Evolutionary conservation across 1,139 yeast species (phyloP), one percentile per base, ranked within the genome.

Genomic region (Tardiomyces digboiensis): DNA sequence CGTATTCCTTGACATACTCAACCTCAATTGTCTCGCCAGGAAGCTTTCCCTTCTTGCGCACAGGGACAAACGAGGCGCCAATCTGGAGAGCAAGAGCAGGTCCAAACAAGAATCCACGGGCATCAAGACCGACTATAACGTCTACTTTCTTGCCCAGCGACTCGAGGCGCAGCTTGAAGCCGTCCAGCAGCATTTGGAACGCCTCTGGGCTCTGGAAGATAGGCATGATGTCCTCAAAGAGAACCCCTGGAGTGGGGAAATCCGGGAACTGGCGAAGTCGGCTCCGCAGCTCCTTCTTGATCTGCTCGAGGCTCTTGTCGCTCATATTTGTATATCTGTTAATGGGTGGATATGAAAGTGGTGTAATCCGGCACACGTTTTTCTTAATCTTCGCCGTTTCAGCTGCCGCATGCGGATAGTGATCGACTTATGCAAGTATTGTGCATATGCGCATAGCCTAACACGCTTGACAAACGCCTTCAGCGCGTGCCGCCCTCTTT

Each of bases 31-130:
- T 72, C 53, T 82, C 78, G 55, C 98, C 98, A 42, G 98, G 97
- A 54, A 91, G 76, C 68, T 91, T 91, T 48, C 97, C 97, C 49
- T 81, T 81, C 70, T 91, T 91, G 73, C 98, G 83, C 42, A 91
- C 83, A 26, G 98, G 97, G 43, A 91, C 84, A 57, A 91, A 91
- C 2, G 97, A 93, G 39, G 93, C 91, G 50, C 82, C 81, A 49
- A 91, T 68, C 48, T 87, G 91, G 52, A 91, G 75, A 7, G 98
- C 98, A 54, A 91, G 73, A 36, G 97, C 72, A 42, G 99, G 98
- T 10, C 97, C 99, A 57, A 91, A 91, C 49, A 91, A 72, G 64
- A 91, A 91, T 1, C 99, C 99, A 66, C 99, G 82, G 45, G 97
- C 86, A 66, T 91, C 99, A 54, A 93, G 75, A 38, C 97, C 99